These are phyloP conservation scores for Lecanicillium sp. DNA, from an alignment of 2,329 filamentous ascomycete species.

Conservation along the genomic window DNA sequence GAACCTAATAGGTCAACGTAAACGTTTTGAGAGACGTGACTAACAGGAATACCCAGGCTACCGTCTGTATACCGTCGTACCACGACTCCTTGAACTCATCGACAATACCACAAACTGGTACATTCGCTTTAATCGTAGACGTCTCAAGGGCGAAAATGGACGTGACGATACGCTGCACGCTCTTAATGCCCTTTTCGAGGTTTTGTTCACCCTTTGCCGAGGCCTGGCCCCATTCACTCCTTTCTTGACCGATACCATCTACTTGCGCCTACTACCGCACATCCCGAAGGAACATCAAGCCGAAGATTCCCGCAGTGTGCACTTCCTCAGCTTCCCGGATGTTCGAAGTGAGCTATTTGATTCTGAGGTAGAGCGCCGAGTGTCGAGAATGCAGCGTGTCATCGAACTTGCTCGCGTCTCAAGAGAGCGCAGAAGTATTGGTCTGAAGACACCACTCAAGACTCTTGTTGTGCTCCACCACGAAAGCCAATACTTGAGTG, in stretches of 20 bases:
- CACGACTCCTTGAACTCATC: constrained; percentile 71
- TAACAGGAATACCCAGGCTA: constrained; percentile 38
- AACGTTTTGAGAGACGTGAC: too few relatives aligned
- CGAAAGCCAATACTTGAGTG: constrained; percentile 73
- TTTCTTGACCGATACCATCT: constrained; percentile 93
- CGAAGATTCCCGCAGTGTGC: constrained; percentile 75
- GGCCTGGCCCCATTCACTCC: constrained; percentile 91
- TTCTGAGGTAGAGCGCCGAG: constrained; percentile 73
- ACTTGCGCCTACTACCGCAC: constrained; percentile 70
- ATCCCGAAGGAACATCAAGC: constrained; percentile 64
- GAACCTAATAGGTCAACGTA: too few relatives aligned
- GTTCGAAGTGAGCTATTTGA: constrained; percentile 86
- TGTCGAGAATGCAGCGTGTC: constrained; percentile 87
- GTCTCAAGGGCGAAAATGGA: constrained; percentile 84
- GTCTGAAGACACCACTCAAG: constrained; percentile 85
- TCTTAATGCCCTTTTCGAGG: constrained; percentile 88
- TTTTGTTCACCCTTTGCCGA: constrained; percentile 80
- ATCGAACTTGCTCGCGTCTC: constrained; percentile 86
- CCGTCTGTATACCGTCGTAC: constrained; percentile 85
- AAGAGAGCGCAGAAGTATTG: constrained; percentile 74
- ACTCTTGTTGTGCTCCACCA: constrained; percentile 82
- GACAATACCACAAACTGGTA: constrained; percentile 99
- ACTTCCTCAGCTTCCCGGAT: constrained; percentile 86
- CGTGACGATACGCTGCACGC: constrained; percentile 81
- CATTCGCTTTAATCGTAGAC: constrained; percentile 86